These are phyloP conservation scores for Fusarium sterilihyphosum DNA, from an alignment of 2,329 filamentous ascomycete species.

Conservation along the genomic window DNA sequence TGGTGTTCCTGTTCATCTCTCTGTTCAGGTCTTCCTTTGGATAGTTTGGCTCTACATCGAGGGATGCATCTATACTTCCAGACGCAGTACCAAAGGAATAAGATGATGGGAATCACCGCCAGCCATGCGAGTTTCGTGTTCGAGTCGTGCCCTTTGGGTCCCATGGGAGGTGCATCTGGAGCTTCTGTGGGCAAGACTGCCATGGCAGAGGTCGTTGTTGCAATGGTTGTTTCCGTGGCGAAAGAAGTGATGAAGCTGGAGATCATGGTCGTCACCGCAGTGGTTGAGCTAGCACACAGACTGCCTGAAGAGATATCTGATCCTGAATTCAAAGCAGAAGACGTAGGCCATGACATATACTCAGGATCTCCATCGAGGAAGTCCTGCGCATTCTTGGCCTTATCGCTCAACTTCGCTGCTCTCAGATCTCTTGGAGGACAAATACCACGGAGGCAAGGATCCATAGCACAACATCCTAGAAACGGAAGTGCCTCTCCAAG, in stretches of 20 bases:
- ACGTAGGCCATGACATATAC: not conserved
- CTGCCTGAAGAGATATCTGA: not conserved
- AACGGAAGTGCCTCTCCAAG: constrained; percentile 45
- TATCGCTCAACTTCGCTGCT: constrained; percentile 28
- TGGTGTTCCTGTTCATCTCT: not conserved
- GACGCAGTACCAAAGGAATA: not conserved
- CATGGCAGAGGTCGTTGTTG: not conserved
- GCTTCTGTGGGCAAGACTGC: not conserved
- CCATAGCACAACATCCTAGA: constrained; percentile 50
- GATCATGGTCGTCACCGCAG: rapidly evolving
- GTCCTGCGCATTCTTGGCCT: not conserved
- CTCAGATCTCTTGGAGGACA: constrained; percentile 25
- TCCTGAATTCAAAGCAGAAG: not conserved
- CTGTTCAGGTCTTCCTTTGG: not conserved
- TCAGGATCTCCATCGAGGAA: not conserved
- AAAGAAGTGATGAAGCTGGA: not conserved
- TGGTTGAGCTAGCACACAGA: not conserved
- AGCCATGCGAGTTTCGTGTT: not conserved
- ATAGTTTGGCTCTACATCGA: rapidly evolving
- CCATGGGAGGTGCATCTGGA: not conserved
- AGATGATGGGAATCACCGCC: rapidly evolving
- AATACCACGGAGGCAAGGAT: constrained; percentile 31
- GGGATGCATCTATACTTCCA: too few relatives aligned
- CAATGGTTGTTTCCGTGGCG: not conserved
- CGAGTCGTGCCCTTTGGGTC: not conserved